Evolutionary conservation across 73 alveolate species (phyloP).

Genomic region (Tetrahymena malaccensis): DNA sequence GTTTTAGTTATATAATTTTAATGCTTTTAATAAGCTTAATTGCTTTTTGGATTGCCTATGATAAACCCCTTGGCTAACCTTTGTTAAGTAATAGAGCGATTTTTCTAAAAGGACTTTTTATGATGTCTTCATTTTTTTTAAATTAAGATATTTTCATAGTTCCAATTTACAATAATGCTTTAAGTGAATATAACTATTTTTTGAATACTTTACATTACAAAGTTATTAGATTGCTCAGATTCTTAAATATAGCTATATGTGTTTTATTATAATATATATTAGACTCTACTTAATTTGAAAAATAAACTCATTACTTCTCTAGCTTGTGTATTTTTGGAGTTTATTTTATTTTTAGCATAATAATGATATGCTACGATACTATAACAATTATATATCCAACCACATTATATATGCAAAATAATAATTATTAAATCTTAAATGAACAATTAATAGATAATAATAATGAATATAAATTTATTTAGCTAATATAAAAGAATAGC

Average conservation of each 20-base stretch:
- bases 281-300: not conserved
- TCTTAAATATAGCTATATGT: no score
- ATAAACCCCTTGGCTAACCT: not conserved
- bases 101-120: not conserved
- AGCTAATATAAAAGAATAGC: no score
- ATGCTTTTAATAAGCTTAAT: no score
- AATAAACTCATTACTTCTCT: not conserved
- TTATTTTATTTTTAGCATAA: no score
- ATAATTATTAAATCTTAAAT: no score
- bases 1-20: no score
- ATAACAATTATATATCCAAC: not conserved
- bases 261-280: no score
- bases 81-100: not conserved
- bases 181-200: not conserved
- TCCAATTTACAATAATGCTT: not conserved
- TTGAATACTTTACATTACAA: not conserved
- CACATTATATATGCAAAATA: no score
- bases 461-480: no score
- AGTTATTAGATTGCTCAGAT: not conserved
- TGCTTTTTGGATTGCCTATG: not conserved
- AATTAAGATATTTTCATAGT: not conserved
- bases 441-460: no score
- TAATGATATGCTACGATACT: not conserved
- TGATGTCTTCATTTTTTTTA: not conserved
- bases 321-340: not conserved